These are phyloP conservation scores for Biscogniauxia sp. DNA, from an alignment of 2,329 filamentous ascomycete species.

Conservation along the genomic window DNA sequence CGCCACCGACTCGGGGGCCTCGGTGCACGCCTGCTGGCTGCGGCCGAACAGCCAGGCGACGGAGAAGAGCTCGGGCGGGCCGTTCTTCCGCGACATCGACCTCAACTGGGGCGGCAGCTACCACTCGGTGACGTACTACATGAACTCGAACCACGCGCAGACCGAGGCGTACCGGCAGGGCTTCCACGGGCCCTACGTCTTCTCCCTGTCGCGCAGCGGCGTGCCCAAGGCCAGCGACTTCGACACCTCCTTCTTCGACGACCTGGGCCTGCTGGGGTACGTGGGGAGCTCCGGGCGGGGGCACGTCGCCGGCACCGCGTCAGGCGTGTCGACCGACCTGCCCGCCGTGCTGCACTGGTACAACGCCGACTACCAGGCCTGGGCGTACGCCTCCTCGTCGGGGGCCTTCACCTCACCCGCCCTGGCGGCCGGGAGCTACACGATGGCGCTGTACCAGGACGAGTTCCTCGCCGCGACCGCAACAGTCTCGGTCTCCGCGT, in stretches of 20 bases:
- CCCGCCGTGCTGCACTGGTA: slow-evolving; percentile 57
- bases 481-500: slow-evolving; percentile 45
- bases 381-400: slow-evolving; percentile 47
- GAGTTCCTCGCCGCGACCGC: slow-evolving; percentile 50
- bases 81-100: slow-evolving; percentile 56
- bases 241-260: slow-evolving; percentile 55
- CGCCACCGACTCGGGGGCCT: slow-evolving; percentile 31
- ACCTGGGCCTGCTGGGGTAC: slow-evolving; percentile 52
- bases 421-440: slow-evolving; percentile 61
- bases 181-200: slow-evolving; percentile 57
- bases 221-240: slow-evolving; percentile 41
- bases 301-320: slow-evolving; percentile 51
- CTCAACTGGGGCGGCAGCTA: slow-evolving; percentile 51
- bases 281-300: slow-evolving; percentile 49
- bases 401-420: slow-evolving; percentile 54
- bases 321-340: slow-evolving; percentile 46
- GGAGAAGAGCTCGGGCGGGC: slow-evolving; percentile 56
- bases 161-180: slow-evolving; percentile 57
- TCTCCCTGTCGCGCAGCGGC: slow-evolving; percentile 52
- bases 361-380: slow-evolving; percentile 56
- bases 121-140: slow-evolving; percentile 57
- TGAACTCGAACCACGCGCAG: slow-evolving; percentile 56
- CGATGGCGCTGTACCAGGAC: slow-evolving; percentile 56
- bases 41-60: slow-evolving; percentile 44
- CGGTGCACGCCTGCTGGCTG: slow-evolving; percentile 30